These are phyloP conservation scores for Cymbopogon citratus DNA, from an alignment of 176 grass and related monocot species.

Conservation along the genomic window DNA sequence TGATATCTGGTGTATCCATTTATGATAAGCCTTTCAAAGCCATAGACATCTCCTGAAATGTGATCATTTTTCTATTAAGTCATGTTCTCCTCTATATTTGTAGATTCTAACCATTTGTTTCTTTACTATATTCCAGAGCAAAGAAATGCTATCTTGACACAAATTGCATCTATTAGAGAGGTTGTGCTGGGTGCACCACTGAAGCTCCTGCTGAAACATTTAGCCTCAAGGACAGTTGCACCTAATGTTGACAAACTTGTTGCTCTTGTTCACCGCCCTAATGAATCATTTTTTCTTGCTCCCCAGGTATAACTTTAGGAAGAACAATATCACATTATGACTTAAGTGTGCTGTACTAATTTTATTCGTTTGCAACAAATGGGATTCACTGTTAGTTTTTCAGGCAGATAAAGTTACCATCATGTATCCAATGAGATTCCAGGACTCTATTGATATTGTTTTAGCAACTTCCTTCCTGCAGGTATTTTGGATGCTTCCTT, in stretches of 20 bases:
- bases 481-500: slow-evolving; percentile 45
- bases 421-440: slow-evolving; percentile 96
- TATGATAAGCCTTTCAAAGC: neutral
- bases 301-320: slow-evolving; percentile 61
- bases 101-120: slow-evolving; percentile 1
- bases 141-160: slow-evolving; percentile 70
- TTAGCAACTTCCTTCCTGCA: slow-evolving; percentile 93
- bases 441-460: slow-evolving; percentile 92
- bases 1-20: neutral
- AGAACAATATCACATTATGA: neutral
- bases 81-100: neutral
- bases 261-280: slow-evolving; percentile 92
- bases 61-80: neutral
- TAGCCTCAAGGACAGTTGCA: slow-evolving; percentile 66
- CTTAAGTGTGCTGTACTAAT: neutral
- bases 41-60: slow-evolving; percentile 7
- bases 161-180: slow-evolving; percentile 96
- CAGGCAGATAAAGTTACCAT: slow-evolving; percentile 86
- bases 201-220: slow-evolving; percentile 76
- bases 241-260: slow-evolving; percentile 74
- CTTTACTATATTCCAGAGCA: slow-evolving; percentile 66
- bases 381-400: slow-evolving; percentile 3
- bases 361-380: neutral
- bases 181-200: slow-evolving; percentile 91
- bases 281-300: slow-evolving; percentile 91